Percentiles rank a stretch among this genome's conserved stretches.
These are phyloP conservation scores for Hypoxylon sp. DNA, from an alignment of 2,329 filamentous ascomycete species.

Conservation along the genomic window DNA sequence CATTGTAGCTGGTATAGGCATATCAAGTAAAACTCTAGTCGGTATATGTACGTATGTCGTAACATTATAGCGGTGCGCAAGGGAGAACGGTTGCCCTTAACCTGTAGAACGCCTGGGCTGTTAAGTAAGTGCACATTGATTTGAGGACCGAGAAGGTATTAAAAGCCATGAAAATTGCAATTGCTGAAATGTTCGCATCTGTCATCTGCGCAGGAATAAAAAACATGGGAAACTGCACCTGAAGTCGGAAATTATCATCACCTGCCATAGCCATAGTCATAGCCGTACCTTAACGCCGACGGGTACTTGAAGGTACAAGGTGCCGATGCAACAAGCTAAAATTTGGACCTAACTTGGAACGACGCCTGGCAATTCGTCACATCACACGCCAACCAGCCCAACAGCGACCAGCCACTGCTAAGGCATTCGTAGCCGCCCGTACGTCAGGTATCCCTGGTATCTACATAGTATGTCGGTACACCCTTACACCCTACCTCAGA, in stretches of 20 bases:
- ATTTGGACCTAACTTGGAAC: neutral
- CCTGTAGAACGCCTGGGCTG: no score
- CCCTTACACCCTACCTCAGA: neutral
- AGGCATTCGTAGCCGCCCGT: neutral
- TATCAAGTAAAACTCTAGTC: neutral
- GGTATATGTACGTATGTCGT: no score
- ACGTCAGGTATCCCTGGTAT: neutral
- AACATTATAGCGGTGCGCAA: neutral
- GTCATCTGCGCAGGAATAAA: no score
- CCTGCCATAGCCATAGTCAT: no score
- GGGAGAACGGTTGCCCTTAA: neutral
- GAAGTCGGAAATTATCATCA: neutral
- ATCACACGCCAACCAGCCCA: neutral
- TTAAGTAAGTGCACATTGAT: neutral
- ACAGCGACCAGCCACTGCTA: neutral
- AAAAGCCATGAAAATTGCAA: no score
- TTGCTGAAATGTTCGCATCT: neutral
- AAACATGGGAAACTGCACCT: neutral
- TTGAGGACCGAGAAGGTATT: neutral
- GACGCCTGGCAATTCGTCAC: neutral
- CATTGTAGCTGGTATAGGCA: neutral
- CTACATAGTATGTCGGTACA: neutral
- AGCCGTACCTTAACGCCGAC: no score
- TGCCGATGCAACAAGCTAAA: neutral
- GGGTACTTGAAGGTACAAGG: neutral